These are phyloP conservation scores for Adansonia digitata DNA, from an alignment of 345 rosid species.

Conservation along the genomic window DNA sequence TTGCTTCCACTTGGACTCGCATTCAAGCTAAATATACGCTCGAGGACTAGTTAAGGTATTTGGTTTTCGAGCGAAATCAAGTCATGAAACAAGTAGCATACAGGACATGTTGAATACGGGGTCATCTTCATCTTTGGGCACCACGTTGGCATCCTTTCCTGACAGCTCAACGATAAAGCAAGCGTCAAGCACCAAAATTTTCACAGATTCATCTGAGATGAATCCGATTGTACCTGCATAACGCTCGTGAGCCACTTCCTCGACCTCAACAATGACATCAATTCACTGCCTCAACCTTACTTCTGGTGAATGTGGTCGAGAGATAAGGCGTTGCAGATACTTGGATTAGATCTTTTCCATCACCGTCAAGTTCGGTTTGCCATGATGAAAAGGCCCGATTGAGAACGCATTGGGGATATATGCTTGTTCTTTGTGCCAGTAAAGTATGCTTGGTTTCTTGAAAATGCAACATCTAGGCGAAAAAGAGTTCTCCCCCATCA, in stretches of 20 bases:
- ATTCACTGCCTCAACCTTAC: not conserved
- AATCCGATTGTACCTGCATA: conserved; percentile 7
- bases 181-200: conserved; percentile 29
- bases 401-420: conserved; percentile 23
- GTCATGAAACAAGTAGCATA: conserved; percentile 22
- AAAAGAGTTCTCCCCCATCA: conserved; percentile 2
- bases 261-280: not conserved
- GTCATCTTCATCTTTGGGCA: conserved; percentile 10
- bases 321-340: conserved; percentile 13
- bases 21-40: not conserved
- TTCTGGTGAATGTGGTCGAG: not conserved
- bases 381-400: conserved; percentile 23
- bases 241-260: conserved; percentile 13
- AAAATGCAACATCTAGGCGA: conserved; percentile 15
- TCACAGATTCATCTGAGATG: not conserved
- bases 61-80: conserved; percentile 24
- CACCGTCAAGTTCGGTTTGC: not conserved
- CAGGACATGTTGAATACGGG: conserved; percentile 25
- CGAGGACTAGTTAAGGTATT: not conserved
- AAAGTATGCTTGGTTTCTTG: conserved; percentile 15
- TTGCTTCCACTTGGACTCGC: not conserved
- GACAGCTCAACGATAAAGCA: conserved; percentile 26
- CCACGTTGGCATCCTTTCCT: conserved; percentile 1
- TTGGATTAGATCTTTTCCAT: conserved; percentile 14
- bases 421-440: conserved; percentile 17